Conservation (phyloP, 2,329 filamentous ascomycete genomes). For the Hirsutella rhossiliensis region DNA sequence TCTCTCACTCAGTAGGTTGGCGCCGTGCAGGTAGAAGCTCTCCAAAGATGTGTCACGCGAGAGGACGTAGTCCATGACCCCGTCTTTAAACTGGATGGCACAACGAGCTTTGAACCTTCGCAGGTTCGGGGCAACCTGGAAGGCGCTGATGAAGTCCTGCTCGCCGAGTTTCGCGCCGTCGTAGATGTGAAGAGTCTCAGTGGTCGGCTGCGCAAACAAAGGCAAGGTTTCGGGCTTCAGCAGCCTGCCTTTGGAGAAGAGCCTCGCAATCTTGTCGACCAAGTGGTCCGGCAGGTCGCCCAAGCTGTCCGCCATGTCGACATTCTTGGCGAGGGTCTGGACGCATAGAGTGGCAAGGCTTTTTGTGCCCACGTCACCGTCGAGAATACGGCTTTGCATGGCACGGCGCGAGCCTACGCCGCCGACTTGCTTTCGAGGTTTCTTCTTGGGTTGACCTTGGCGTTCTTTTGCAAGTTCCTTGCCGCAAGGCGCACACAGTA, state of each 20-base stretch:
- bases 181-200: slow-evolving; percentile 41
- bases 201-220: slow-evolving; percentile 42
- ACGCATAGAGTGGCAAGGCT: slow-evolving; percentile 52
- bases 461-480: slow-evolving; percentile 58
- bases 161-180: slow-evolving; percentile 53
- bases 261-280: slow-evolving; percentile 46
- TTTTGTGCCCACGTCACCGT: slow-evolving; percentile 62
- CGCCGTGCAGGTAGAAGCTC: slow-evolving; percentile 66
- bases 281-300: slow-evolving; percentile 43
- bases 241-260: slow-evolving; percentile 48
- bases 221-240: slow-evolving; percentile 40
- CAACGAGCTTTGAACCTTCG: slow-evolving; percentile 65
- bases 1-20: slow-evolving; percentile 68
- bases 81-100: slow-evolving; percentile 85
- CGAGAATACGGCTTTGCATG: slow-evolving; percentile 71
- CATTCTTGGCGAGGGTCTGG: slow-evolving; percentile 50
- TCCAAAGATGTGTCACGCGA: slow-evolving; percentile 58
- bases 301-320: slow-evolving; percentile 49
- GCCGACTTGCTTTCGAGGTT: slow-evolving; percentile 34
- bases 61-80: slow-evolving; percentile 68
- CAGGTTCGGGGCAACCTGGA: slow-evolving; percentile 60
- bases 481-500: slow-evolving; percentile 76
- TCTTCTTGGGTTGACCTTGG: slow-evolving; percentile 24
- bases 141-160: slow-evolving; percentile 70
- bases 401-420: slow-evolving; percentile 57